A percentile compares a stretch with the other conserved stretches of the same genome.
Conservation (phyloP, 257 asterid species). For the Scutellaria minor region DNA sequence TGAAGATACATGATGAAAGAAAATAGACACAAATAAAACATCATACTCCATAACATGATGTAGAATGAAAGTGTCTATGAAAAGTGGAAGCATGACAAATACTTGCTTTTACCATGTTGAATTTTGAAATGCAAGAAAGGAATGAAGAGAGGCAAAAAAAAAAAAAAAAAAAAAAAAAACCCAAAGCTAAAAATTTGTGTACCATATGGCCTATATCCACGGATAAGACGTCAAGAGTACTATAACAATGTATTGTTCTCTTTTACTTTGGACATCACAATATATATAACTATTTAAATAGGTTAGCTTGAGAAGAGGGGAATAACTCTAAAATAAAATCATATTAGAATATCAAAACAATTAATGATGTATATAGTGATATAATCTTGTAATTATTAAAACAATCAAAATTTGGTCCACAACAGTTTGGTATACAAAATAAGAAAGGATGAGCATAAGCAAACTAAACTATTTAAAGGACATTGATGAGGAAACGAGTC, state of each 20-base stretch:
- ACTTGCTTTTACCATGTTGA: not conserved
- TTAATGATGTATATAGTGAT: not conserved
- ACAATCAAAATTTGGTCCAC: not conserved
- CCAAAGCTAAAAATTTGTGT: not conserved
- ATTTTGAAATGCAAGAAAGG: not conserved
- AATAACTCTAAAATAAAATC: not conserved
- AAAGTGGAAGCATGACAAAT: not conserved
- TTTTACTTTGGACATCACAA: not conserved
- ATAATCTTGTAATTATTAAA: not conserved
- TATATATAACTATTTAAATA: not conserved
- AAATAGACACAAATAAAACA: not conserved
- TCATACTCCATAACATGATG: not conserved
- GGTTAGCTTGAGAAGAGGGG: not conserved
- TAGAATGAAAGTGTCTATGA: not conserved
- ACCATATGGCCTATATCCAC: not conserved
- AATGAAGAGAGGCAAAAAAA: not conserved
- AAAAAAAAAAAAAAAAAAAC: not conserved
- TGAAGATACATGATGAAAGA: not conserved
- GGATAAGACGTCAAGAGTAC: not conserved
- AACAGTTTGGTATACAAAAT: not conserved
- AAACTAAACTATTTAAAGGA: not conserved
- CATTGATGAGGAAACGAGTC: not conserved
- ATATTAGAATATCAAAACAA: slow-evolving; percentile 1
- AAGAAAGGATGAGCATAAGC: not conserved
- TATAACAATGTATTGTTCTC: not conserved